Base-by-base conservation (phyloP, 257 asterid species). In the Scutellaria galericulata region DNA sequence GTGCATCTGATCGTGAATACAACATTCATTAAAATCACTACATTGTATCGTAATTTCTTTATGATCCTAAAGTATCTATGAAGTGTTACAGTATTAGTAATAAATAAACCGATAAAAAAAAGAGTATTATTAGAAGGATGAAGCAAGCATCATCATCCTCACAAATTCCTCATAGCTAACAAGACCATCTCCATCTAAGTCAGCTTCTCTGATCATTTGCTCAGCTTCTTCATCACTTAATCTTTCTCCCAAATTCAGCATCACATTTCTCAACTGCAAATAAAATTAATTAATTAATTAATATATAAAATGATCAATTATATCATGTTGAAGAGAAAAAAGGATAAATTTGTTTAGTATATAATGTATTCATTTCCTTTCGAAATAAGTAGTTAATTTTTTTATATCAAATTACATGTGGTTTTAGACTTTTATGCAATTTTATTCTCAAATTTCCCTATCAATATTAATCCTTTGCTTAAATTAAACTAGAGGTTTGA, bases 141-240 rank as follows among this genome's bases (percentile, higher is more conserved):
- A 81, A 51, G 79, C 41, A 70, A 73, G 53, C 83, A 62, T 40
- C 68, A 83, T 78, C 84, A 88, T 84, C 81, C 91, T 87, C 37
- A 76, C 92, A 79, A 90, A 90, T 65, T 90, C 97, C 1, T 88
- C 97, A 35, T 83, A 90, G 84, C 96, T 88, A 14, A 90, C 96
- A 9, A 88, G 78, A 4, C 97, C 97, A 72, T 90, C 97, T 66
- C 97, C 96, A 79, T 90, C 92, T 59, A 85, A 60, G 75, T 90
- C 97, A 5, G 96, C 97, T 70, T 85, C 97, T 83, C 86, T 83
- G 39, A 90, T 90, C 96, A 90, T 90, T 59, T 90, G 96, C 7
- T 85, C 85, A 0, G 96, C 96, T 75, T 90, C 97, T 82, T 88
- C 94, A 52, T 90, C 92, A 1, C 85, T 90, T 47, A 90, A 58